Percentiles rank a stretch among this genome's conserved stretches.
Evolutionary conservation across 2,329 filamentous ascomycete species (phyloP).

Genomic region (Paecilomyces variotii): DNA sequence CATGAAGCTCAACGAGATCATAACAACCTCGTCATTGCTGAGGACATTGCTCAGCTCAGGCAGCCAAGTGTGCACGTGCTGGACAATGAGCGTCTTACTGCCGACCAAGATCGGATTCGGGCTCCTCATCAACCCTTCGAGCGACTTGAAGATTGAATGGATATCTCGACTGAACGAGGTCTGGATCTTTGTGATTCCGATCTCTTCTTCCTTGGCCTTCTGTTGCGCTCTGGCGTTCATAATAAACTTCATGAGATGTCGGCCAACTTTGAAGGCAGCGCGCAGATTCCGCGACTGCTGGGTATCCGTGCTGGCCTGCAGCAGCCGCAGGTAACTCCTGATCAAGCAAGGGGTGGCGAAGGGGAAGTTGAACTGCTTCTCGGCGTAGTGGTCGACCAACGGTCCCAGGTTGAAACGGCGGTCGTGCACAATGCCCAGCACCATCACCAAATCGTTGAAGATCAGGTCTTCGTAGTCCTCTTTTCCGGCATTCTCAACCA

Average conservation of each 20-base stretch:
- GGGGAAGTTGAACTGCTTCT: conserved; percentile 83
- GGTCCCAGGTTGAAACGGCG: conserved; percentile 86
- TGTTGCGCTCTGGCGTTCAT: conserved; percentile 81
- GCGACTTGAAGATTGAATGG: conserved; percentile 76
- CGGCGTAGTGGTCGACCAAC: conserved; percentile 84
- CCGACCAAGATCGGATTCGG: conserved; percentile 78
- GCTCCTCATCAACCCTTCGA: conserved; percentile 86
- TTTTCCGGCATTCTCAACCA: conserved; percentile 84
- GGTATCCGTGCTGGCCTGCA: conserved; percentile 74
- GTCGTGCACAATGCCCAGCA: conserved; percentile 89
- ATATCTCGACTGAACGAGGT: conserved; percentile 76
- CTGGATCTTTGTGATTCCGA: conserved; percentile 66
- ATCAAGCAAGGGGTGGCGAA: conserved; percentile 85
- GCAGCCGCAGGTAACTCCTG: conserved; percentile 72
- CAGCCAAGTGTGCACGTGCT: conserved; percentile 97
- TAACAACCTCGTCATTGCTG: conserved; percentile 73
- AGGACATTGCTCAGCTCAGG: conserved; percentile 76
- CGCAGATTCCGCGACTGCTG: conserved; percentile 77
- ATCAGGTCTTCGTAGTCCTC: conserved; percentile 89
- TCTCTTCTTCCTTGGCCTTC: conserved; percentile 76
- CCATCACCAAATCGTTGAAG: conserved; percentile 81
- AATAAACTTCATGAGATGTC: conserved; percentile 90
- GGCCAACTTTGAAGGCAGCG: conserved; percentile 89
- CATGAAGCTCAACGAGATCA: conserved; percentile 88
- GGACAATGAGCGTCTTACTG: conserved; percentile 88